Evolutionary conservation across 176 grass and related monocot genomes (phyloP).

Genomic region (Oryza glumipatula): DNA sequence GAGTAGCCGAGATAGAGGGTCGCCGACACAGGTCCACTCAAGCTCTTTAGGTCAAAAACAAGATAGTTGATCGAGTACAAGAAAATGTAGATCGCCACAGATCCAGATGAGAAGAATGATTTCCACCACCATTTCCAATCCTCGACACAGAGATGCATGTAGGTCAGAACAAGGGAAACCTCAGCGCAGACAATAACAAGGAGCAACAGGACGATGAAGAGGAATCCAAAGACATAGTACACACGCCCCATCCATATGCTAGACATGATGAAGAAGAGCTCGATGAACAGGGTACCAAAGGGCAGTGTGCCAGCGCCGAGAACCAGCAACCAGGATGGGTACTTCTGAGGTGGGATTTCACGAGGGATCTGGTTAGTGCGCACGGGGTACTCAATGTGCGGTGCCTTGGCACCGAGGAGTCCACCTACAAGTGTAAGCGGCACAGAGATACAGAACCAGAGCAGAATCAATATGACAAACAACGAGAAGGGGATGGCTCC

Average conservation of each 20-base stretch:
- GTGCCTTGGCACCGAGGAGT: conserved; percentile 73
- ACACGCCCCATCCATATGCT: conserved; percentile 85
- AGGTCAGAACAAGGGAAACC: conserved; percentile 78
- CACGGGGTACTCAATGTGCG: conserved; percentile 78
- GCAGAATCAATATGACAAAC: conserved; percentile 66
- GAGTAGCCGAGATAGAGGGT: conserved; percentile 89
- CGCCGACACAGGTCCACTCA: conserved; percentile 76
- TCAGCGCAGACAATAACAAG: conserved; percentile 75
- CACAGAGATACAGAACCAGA: conserved; percentile 83
- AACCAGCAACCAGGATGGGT: conserved; percentile 79
- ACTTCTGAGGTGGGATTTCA: conserved; percentile 78
- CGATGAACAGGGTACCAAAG: conserved; percentile 81
- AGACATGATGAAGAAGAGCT: conserved; percentile 92
- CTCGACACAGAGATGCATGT: conserved; percentile 84
- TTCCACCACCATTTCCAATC: conserved; percentile 96
- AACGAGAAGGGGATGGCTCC: conserved; percentile 75
- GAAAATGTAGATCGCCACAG: conserved; percentile 80
- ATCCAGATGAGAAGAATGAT: conserved; percentile 80
- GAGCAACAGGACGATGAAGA: conserved; percentile 72
- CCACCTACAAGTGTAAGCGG: conserved; percentile 74
- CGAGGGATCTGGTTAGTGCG: conserved; percentile 84
- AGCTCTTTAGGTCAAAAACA: conserved; percentile 76
- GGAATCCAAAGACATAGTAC: conserved; percentile 82
- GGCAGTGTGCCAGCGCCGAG: conserved; percentile 76
- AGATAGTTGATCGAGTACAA: conserved; percentile 83